These are phyloP conservation scores for Saccharomycopsis sp. DNA, from an alignment of 805 yeast species.

Conservation along the genomic window DNA sequence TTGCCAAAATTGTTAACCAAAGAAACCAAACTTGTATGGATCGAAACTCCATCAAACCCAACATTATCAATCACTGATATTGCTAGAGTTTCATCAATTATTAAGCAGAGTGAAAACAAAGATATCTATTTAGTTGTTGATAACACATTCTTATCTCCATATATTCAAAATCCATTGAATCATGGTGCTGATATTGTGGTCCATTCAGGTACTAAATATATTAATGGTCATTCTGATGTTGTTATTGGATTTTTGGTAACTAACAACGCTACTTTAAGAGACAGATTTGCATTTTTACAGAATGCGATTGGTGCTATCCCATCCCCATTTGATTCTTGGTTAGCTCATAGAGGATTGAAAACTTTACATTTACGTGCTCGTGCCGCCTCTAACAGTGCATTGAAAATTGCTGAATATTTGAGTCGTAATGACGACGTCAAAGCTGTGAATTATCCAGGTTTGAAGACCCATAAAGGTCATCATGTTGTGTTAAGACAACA, in stretches of 20 bases:
- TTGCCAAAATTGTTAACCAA: slow-evolving; percentile 47
- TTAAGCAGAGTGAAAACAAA: slow-evolving; percentile 38
- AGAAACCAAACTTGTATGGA: slow-evolving; percentile 75
- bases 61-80: slow-evolving; percentile 77
- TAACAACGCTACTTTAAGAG: slow-evolving; percentile 52
- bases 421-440: slow-evolving; percentile 42
- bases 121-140: slow-evolving; percentile 67
- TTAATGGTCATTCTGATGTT: slow-evolving; percentile 89
- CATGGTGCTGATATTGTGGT: slow-evolving; percentile 84
- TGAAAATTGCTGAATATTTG: slow-evolving; percentile 61
- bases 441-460: slow-evolving; percentile 80
- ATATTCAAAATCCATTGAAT: slow-evolving; percentile 74
- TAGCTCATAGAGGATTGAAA: slow-evolving; percentile 87
- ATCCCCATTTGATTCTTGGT: slow-evolving; percentile 87
- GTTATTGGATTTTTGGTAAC: slow-evolving; percentile 80
- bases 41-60: slow-evolving; percentile 86
- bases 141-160: slow-evolving; percentile 85
- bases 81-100: slow-evolving; percentile 47
- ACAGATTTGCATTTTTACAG: slow-evolving; percentile 67
- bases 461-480: slow-evolving; percentile 55
- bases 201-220: slow-evolving; percentile 85
- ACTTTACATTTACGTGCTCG: slow-evolving; percentile 75
- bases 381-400: slow-evolving; percentile 62
- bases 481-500: slow-evolving; percentile 67
- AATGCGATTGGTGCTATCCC: slow-evolving; percentile 87